Evolutionary conservation across 2,329 filamentous ascomycete genomes (phyloP), one percentile per base, ranked within the genome.

Genomic region (Coleophoma cylindrospora): DNA sequence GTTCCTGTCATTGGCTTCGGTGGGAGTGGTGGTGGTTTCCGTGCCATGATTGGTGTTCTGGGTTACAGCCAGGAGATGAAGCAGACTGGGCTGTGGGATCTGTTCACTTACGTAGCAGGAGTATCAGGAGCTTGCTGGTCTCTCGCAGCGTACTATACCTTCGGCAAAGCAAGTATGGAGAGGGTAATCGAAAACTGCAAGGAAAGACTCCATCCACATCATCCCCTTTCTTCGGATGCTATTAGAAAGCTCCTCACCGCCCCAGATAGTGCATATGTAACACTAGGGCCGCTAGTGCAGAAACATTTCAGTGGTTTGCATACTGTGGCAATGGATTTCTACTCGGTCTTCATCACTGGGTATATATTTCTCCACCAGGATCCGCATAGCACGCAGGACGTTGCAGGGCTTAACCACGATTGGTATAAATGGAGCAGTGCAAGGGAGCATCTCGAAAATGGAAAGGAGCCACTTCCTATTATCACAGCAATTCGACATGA

Each of bases 401-500:
- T 27, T 27, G 27, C 27, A 27, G 27, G 27, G 7, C 27, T 8
- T 10, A 27, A 27, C 27, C 27, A 27, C 27, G 9, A 27, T 10
- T 27, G 27, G 27, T 27, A 27, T 27, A 27, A 27, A 10, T 27
- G 27, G 27, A 27, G 3, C 9, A 27, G 27, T 27, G 27, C 27
- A 3, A 27, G 27, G 27, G 27, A 8, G 9, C 27, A 27, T 10
- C 27, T 27, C 7, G 27, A 27, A 10, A 27, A 10, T 52, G 84
- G 84, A 8, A 68, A 72, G 3, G 72, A 84, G 51, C 84, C 84
- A 10, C 68, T 87, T 41, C 84, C 84, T 1, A 86, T 87, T 43
- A 86, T 87, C 56, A 84, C 83, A 1, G 82, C 83, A 3, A 83
- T 87, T 3, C 74, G 84, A 32, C 84, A 87, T 61, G 83, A 87